Evolutionary conservation across 441 rosid species (phyloP), one percentile per base, ranked within the genome.

Genomic region (Corymbia calophylla): DNA sequence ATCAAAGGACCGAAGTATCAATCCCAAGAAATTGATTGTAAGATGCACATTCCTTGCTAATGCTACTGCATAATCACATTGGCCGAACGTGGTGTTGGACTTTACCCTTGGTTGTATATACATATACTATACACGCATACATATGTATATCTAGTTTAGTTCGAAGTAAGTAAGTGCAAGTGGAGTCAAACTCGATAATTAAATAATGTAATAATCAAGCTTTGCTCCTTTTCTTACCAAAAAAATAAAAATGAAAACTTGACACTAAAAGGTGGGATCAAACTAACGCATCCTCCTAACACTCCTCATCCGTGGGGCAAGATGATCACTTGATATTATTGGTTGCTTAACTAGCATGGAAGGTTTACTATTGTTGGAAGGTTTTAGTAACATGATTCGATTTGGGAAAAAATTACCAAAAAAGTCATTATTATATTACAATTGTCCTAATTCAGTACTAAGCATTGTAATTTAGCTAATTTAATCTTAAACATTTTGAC

Each of bases 391-490:
- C 1, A 73, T 5, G 8, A 9, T 73, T 35, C 27, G 10, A 73
- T 19, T 3, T 35, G 1, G 16, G 15, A 4, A 1, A 1, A 58
- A 58, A 25, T 58, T 25, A 58, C 3, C n/a, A 58, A 25, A 25
- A 58, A 25, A 58, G 25, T 0, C 14, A 25, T 58, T 25, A 58
- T 25, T 3, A 23, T 58, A 10, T 11, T 25, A 25, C 0, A 25
- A 25, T 25, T 11, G 0, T 0, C 0, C 0, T 1, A 10, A 25
- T 58, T 58, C 6, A 4, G 0, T 39, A 39, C 44, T 39, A 39
- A 5, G 5, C 44, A 39, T 39, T 39, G 4, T 39, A 39, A 39
- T 39, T 39, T 39, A 39, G 4, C 44, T 39, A 39, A 39, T 39
- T 39, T 39, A 39, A 6, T 39, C 44, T 39, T 39, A 39, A 39